These are phyloP conservation scores for Cornus controversa DNA, from an alignment of 148 eudicot genomes.

Conservation along the genomic window DNA sequence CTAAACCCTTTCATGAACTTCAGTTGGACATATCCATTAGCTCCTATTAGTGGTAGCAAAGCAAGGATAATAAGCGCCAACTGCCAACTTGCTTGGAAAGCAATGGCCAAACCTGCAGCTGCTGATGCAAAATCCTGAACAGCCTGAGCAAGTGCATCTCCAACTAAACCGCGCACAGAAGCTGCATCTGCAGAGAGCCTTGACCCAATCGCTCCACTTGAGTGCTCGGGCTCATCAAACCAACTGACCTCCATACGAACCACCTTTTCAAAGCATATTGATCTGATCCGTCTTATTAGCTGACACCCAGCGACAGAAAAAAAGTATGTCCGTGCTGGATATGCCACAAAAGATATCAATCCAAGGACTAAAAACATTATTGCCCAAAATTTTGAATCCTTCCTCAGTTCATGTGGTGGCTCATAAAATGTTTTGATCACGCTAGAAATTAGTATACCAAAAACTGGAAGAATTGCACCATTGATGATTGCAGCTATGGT, in stretches of 20 bases:
- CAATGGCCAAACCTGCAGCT: slow-evolving; percentile 58
- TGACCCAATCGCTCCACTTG: slow-evolving; percentile 84
- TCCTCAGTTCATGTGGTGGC: slow-evolving; percentile 31
- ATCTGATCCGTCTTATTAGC: slow-evolving; percentile 51
- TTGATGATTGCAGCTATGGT: slow-evolving; percentile 34
- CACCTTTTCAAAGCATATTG: slow-evolving; percentile 67
- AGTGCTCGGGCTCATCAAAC: slow-evolving; percentile 73
- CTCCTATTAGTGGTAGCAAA: slow-evolving; percentile 64
- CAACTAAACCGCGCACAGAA: slow-evolving; percentile 64
- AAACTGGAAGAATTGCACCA: slow-evolving; percentile 44
- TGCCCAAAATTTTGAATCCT: slow-evolving; percentile 49
- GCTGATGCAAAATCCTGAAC: slow-evolving; percentile 65
- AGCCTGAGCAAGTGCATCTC: slow-evolving; percentile 68
- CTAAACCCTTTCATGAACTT: slow-evolving; percentile 73
- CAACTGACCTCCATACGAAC: slow-evolving; percentile 78
- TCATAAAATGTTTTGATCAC: slow-evolving; percentile 37
- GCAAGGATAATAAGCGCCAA: slow-evolving; percentile 63
- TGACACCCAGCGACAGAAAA: slow-evolving; percentile 56
- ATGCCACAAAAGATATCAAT: slow-evolving; percentile 26
- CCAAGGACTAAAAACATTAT: slow-evolving; percentile 35
- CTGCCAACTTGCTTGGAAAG: slow-evolving; percentile 76
- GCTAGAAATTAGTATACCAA: slow-evolving; percentile 31
- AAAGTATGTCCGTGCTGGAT: slow-evolving; percentile 35
- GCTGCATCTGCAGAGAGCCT: slow-evolving; percentile 80
- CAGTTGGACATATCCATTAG: slow-evolving; percentile 55